Conservation (phyloP, 345 rosid species). For the Eucalyptus erythrocorys region DNA sequence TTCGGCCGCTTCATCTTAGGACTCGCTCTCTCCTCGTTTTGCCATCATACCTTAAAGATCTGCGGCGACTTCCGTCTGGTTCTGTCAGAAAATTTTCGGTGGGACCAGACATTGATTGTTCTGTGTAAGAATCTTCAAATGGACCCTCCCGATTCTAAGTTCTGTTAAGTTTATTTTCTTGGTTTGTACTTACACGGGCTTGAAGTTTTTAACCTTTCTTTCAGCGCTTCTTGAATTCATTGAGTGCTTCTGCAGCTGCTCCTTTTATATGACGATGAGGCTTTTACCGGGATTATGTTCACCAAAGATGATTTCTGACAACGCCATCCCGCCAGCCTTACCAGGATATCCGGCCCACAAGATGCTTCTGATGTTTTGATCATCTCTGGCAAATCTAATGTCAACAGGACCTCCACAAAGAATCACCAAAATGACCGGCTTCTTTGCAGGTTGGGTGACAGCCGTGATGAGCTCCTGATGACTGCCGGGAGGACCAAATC, state of each 20-base stretch:
- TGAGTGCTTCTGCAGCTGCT: background rate
- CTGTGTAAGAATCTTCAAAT: background rate
- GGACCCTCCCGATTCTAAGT: background rate
- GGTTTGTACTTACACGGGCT: background rate
- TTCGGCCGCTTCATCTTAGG: background rate
- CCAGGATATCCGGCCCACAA: slow-evolving; percentile 97
- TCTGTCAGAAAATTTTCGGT: background rate
- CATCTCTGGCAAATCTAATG: slow-evolving; percentile 45
- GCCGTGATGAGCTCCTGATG: slow-evolving; percentile 48
- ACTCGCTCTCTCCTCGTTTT: background rate
- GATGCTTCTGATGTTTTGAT: slow-evolving; percentile 50
- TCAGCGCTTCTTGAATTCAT: background rate
- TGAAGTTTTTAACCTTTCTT: background rate
- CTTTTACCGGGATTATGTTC: slow-evolving; percentile 76
- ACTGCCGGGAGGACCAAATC: slow-evolving; percentile 58
- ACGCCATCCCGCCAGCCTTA: slow-evolving; percentile 68
- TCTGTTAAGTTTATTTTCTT: background rate
- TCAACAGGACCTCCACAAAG: slow-evolving; percentile 79
- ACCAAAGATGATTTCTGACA: slow-evolving; percentile 75
- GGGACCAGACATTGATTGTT: background rate
- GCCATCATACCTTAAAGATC: background rate
- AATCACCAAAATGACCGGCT: slow-evolving; percentile 55
- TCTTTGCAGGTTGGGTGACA: slow-evolving; percentile 56
- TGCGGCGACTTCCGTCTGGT: background rate
- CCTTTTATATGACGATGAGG: background rate